Percentiles rank a stretch among this genome's conserved stretches.
Conservation (phyloP, 1,284 basidiomycete species). For the Peniophora sp. region DNA sequence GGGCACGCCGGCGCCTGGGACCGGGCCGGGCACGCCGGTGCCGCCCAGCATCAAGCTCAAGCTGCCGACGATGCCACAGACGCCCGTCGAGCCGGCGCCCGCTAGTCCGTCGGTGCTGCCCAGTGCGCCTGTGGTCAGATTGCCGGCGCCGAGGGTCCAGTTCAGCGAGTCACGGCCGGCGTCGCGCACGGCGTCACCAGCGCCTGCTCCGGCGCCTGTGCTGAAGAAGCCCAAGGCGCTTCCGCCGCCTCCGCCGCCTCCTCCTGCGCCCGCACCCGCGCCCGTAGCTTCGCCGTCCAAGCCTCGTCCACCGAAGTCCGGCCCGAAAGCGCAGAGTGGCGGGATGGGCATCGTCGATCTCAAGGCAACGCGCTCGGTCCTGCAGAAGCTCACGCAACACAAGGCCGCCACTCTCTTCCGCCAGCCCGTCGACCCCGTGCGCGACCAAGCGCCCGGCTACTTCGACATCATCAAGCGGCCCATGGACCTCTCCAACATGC, state of each 20-base stretch:
- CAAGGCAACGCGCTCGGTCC: conserved; percentile 69
- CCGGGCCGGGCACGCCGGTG: conserved; percentile 32
- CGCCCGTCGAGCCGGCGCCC: conserved; percentile 7
- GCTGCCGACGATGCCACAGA: background rate
- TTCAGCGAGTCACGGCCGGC: background rate
- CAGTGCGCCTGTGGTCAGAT: conserved; percentile 9
- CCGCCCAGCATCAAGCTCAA: conserved; percentile 52
- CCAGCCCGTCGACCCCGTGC: conserved; percentile 85
- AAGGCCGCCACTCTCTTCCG: conserved; percentile 72
- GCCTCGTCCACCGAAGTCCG: conserved; percentile 30
- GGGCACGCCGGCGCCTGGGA: conserved; percentile 32
- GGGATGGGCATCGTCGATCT: conserved; percentile 82
- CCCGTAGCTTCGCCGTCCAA: conserved; percentile 9
- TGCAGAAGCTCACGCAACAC: conserved; percentile 75
- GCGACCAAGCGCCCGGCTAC: conserved; percentile 85
- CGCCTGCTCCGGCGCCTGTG: conserved; percentile 6
- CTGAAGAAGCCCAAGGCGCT: background rate
- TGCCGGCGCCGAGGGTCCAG: conserved; percentile 15
- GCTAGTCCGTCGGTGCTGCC: conserved; percentile 21
- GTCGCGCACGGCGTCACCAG: conserved; percentile 10
- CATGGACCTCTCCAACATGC: conserved; percentile 92
- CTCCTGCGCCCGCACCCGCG: conserved; percentile 27
- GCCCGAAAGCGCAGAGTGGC: conserved; percentile 67
- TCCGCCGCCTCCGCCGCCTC: conserved; percentile 17
- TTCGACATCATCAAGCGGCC: conserved; percentile 87